Percentiles rank a stretch among this genome's conserved stretches.
Evolutionary conservation across 805 yeast genomes (phyloP).

Genomic region (Yarrowia phangngaensis): DNA sequence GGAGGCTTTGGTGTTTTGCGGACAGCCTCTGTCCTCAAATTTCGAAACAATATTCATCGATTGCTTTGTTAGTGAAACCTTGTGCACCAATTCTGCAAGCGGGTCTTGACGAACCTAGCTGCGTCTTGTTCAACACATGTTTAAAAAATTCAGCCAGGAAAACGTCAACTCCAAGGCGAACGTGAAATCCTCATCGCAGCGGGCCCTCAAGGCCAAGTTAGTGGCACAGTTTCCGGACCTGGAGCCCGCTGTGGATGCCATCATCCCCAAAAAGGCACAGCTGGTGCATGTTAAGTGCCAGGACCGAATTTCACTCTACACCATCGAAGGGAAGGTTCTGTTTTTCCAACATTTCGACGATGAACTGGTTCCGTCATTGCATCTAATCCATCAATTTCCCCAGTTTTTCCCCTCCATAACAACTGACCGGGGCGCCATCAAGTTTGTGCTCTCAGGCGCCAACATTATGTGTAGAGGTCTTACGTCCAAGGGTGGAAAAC

Average conservation of each 20-base stretch:
- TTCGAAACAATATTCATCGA: too few relatives aligned
- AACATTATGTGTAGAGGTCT: slow-evolving; percentile 96
- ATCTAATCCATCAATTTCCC: slow-evolving; percentile 50
- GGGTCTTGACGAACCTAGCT: too few relatives aligned
- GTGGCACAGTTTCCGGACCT: slow-evolving; percentile 69
- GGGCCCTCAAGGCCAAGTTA: slow-evolving; percentile 74
- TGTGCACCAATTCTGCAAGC: slow-evolving; percentile 24
- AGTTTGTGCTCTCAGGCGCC: slow-evolving; percentile 92
- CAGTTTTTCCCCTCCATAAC: slow-evolving; percentile 77
- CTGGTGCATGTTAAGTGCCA: slow-evolving; percentile 80
- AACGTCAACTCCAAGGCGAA: slow-evolving; percentile 88
- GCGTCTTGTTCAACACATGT: too few relatives aligned
- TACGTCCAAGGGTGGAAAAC: slow-evolving; percentile 73
- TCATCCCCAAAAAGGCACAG: slow-evolving; percentile 86
- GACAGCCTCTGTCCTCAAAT: too few relatives aligned
- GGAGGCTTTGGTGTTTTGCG: too few relatives aligned
- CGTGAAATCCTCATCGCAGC: slow-evolving; percentile 89
- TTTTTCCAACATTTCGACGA: slow-evolving; percentile 78
- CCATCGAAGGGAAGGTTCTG: slow-evolving; percentile 67
- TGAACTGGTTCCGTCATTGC: slow-evolving; percentile 70
- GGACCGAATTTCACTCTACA: slow-evolving; percentile 76
- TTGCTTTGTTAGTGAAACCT: too few relatives aligned
- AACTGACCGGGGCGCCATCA: slow-evolving; percentile 95
- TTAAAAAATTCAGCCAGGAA: slow-evolving; percentile 63
- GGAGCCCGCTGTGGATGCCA: slow-evolving; percentile 71